These are phyloP conservation scores for Euclidium syriacum DNA, from an alignment of 345 rosid genomes.

Conservation along the genomic window DNA sequence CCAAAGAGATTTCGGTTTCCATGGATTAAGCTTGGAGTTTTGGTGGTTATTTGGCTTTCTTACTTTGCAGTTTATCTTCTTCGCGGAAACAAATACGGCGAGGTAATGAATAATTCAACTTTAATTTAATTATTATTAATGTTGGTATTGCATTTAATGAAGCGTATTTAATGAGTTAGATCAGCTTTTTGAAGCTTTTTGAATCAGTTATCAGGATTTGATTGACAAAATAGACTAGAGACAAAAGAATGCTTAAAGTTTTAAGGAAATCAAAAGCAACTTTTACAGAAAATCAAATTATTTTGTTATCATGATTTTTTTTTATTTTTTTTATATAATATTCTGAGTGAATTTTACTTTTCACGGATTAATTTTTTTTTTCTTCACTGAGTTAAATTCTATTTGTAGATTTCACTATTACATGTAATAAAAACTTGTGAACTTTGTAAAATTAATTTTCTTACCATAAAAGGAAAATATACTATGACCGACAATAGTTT, in stretches of 20 bases:
- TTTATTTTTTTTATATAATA: too few species aligned
- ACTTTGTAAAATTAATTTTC: neutral
- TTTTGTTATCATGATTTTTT: neutral
- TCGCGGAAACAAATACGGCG: conserved; percentile 61
- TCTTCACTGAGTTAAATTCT: neutral
- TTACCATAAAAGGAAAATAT: neutral
- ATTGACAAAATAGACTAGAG: neutral
- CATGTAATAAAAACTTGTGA: neutral
- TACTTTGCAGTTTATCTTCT: conserved; percentile 61
- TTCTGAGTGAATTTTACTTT: too few species aligned
- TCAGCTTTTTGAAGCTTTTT: neutral
- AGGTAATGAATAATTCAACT: conserved; percentile 33
- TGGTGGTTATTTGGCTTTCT: conserved; percentile 63
- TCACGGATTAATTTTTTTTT: too few species aligned
- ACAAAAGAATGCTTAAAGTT: neutral
- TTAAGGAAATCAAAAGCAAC: neutral
- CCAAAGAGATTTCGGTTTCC: conserved; percentile 52
- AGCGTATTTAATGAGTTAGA: neutral
- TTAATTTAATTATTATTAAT: neutral
- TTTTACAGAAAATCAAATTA: neutral
- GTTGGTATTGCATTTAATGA: neutral
- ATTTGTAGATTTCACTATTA: neutral
- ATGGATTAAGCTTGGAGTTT: conserved; percentile 61
- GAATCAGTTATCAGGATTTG: neutral
- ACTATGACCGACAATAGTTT: neutral